Evolutionary conservation across 2,329 filamentous ascomycete species (phyloP).

Genomic region (Alternaria alternata): DNA sequence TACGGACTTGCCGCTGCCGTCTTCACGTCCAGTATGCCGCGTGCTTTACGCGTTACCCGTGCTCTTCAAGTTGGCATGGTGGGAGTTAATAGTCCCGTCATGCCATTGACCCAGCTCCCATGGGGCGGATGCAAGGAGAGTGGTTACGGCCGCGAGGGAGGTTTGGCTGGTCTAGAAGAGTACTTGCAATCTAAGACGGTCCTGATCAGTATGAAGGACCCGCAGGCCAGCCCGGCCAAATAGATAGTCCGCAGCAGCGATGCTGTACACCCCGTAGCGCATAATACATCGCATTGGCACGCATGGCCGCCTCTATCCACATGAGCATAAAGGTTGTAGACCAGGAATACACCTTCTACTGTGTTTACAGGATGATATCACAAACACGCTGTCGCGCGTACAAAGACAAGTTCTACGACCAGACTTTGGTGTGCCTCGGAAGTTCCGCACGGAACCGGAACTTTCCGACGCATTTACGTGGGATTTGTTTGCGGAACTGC

Average conservation of each 20-base stretch:
- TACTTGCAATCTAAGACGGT: conserved; percentile 8
- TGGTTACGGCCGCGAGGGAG: conserved; percentile 1
- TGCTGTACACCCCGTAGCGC: background rate
- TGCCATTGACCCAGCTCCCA: conserved; percentile 1
- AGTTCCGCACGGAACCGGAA: no score
- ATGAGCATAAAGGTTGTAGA: background rate
- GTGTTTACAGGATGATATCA: background rate
- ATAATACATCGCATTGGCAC: background rate
- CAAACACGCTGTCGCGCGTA: background rate
- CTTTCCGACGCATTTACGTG: no score
- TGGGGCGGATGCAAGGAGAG: conserved; percentile 10
- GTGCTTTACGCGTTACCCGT: conserved; percentile 27
- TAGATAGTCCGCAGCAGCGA: conserved; percentile 1
- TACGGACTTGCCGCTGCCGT: conserved; percentile 34
- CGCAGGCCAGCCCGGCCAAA: background rate
- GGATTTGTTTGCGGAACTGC: no score
- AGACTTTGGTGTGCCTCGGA: no score
- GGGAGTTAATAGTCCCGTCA: conserved; percentile 19
- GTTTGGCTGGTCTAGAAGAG: background rate
- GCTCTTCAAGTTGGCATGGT: conserved; percentile 32
- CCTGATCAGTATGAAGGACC: conserved; percentile 2
- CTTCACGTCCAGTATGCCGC: conserved; percentile 21
- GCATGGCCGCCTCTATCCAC: no score
- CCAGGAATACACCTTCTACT: background rate
- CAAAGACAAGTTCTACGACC: no score